These are phyloP conservation scores for Solanum aculeatissimum DNA, from an alignment of 305 asterid species.

Conservation along the genomic window DNA sequence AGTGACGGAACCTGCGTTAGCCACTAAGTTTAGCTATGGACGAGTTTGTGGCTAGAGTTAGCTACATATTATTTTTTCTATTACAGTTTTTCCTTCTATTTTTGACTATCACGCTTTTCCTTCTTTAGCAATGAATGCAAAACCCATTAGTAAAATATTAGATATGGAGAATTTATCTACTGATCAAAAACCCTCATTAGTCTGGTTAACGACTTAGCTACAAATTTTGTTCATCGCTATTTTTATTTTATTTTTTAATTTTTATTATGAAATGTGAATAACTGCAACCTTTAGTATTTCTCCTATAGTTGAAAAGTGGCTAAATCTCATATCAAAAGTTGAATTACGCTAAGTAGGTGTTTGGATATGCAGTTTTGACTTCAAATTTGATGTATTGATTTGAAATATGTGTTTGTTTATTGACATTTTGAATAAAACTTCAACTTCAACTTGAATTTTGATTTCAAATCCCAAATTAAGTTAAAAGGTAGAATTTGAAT, in stretches of 20 bases:
- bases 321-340: neutral
- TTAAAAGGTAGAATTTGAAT: neutral
- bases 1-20: neutral
- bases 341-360: neutral
- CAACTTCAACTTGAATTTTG: neutral
- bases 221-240: neutral
- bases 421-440: neutral
- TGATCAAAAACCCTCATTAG: neutral
- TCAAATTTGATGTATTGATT: neutral
- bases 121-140: neutral
- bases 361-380: neutral
- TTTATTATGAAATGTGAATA: neutral
- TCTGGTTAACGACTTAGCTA: neutral
- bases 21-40: neutral
- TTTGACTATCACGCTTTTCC: neutral
- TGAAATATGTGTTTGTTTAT: neutral
- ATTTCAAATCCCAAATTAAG: neutral
- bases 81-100: neutral
- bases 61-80: neutral
- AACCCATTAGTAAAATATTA: neutral
- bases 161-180: neutral
- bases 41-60: neutral
- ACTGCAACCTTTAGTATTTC: neutral
- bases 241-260: neutral
- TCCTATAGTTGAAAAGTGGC: neutral